Evolutionary conservation across 2,329 filamentous ascomycete genomes (phyloP).

Genomic region (Pseudogymnoascus sp.): DNA sequence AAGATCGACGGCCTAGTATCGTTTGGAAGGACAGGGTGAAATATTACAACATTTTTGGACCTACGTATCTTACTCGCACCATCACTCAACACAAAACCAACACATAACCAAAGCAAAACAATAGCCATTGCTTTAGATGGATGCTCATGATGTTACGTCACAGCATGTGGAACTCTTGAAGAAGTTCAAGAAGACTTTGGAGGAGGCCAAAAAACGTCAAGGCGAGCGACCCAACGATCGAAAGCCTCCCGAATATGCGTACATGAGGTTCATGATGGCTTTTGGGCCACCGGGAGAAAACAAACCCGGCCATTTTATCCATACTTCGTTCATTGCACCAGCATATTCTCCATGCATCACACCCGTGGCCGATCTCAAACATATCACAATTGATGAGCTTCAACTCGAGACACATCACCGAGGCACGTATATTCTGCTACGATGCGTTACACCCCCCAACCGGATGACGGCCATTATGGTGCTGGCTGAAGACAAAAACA

Average conservation of each 20-base stretch:
- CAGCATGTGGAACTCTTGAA: neutral
- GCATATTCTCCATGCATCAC: conserved; percentile 14
- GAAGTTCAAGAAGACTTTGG: neutral
- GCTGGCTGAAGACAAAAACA: conserved; percentile 15
- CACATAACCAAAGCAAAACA: neutral
- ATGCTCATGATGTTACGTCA: neutral
- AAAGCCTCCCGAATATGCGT: neutral
- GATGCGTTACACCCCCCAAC: conserved; percentile 12
- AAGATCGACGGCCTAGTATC: neutral
- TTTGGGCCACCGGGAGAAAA: neutral
- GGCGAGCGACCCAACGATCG: neutral
- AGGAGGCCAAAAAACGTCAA: neutral
- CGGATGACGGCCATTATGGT: conserved; percentile 26
- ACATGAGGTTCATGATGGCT: neutral
- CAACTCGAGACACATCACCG: conserved; percentile 34
- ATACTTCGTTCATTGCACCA: conserved; percentile 7
- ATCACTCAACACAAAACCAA: neutral
- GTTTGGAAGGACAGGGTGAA: neutral
- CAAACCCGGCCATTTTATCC: neutral
- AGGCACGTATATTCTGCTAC: conserved; percentile 27
- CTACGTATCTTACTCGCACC: neutral
- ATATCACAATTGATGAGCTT: conserved; percentile 23
- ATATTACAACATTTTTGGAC: neutral
- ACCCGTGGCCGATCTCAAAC: conserved; percentile 17
- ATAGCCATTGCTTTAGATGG: neutral